Percentiles rank a stretch among this genome's conserved stretches.
These are phyloP conservation scores for Phialophora macrospora DNA, from an alignment of 2,329 filamentous ascomycete species.

Conservation along the genomic window DNA sequence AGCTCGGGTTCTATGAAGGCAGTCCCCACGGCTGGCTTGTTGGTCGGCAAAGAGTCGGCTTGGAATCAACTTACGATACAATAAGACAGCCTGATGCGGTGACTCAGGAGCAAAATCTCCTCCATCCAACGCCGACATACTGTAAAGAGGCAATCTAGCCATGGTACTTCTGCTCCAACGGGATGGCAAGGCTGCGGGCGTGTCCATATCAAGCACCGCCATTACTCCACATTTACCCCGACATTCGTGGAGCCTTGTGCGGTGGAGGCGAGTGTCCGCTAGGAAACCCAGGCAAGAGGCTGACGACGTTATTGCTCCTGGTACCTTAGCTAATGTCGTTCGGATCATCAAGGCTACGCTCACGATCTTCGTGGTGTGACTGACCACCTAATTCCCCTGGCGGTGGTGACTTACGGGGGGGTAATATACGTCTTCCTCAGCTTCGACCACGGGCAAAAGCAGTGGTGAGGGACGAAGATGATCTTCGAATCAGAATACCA, in stretches of 20 bases:
- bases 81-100: not conserved
- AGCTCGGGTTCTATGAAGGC: not conserved
- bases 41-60: slow-evolving; percentile 3
- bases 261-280: not conserved
- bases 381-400: not conserved
- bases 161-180: slow-evolving; percentile 52
- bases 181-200: slow-evolving; percentile 4
- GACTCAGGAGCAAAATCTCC: not conserved
- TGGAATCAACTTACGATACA: not conserved
- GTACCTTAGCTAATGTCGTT: not conserved
- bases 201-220: not conserved
- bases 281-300: not conserved
- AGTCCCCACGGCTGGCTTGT: not conserved
- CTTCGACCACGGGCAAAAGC: too few species aligned
- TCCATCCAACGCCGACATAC: too few species aligned
- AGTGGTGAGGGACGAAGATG: slow-evolving; percentile 15
- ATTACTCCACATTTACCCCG: slow-evolving; percentile 24
- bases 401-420: too few species aligned
- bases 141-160: not conserved
- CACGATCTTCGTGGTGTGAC: not conserved
- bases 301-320: not conserved
- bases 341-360: not conserved
- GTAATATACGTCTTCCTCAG: not conserved
- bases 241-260: slow-evolving; percentile 14
- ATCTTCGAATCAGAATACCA: slow-evolving; percentile 31